These are phyloP conservation scores for Erodium maritimum DNA, from an alignment of 345 rosid genomes.

Conservation along the genomic window DNA sequence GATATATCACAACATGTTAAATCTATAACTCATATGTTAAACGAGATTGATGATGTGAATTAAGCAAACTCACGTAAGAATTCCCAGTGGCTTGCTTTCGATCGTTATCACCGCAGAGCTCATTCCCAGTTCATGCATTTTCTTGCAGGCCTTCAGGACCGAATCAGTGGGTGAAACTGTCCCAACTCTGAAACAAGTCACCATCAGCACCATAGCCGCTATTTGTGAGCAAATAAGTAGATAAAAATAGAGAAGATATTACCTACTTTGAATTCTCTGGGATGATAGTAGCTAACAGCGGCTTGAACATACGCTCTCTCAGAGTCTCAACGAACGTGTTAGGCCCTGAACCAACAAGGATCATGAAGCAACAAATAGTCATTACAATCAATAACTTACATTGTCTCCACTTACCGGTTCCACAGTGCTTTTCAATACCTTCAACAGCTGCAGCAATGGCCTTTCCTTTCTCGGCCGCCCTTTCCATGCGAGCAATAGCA, in stretches of 20 bases:
- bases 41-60: background rate
- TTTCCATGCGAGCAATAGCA: slow-evolving; percentile 99
- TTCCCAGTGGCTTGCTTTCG: slow-evolving; percentile 73
- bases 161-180: slow-evolving; percentile 76
- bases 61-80: slow-evolving; percentile 64
- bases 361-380: background rate
- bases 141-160: slow-evolving; percentile 55
- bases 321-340: slow-evolving; percentile 85
- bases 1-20: background rate
- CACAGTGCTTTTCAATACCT: slow-evolving; percentile 95
- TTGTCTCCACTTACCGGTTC: slow-evolving; percentile 49
- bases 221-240: slow-evolving; percentile 2
- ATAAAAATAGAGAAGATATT: slow-evolving; percentile 35
- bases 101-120: slow-evolving; percentile 69
- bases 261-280: slow-evolving; percentile 97
- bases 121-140: slow-evolving; percentile 68
- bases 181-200: slow-evolving; percentile 57
- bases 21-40: background rate
- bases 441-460: slow-evolving; percentile 99
- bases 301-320: slow-evolving; percentile 85
- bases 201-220: slow-evolving; percentile 10
- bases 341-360: slow-evolving; percentile 38
- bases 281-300: slow-evolving; percentile 71
- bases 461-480: slow-evolving; percentile 97
- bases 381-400: slow-evolving; percentile 1